Evolutionary conservation across 306 rosid genomes (phyloP).

Genomic region (Lotus japonicus): DNA sequence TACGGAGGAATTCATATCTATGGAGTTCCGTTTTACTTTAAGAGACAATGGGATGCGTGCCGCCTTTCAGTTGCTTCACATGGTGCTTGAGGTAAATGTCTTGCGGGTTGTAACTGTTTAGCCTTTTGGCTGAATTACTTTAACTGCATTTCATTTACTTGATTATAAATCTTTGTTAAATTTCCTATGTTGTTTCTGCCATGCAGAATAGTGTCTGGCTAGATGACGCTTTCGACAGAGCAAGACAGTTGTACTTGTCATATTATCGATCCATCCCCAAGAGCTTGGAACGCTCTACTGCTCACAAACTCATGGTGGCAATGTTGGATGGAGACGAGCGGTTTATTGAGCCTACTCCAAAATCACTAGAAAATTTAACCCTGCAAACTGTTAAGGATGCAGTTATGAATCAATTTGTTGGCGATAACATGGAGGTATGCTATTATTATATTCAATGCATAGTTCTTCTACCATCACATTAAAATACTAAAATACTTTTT

Average conservation of each 20-base stretch:
- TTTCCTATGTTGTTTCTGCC: slow-evolving; percentile 27
- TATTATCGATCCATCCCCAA: slow-evolving; percentile 96
- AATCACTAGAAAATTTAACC: slow-evolving; percentile 69
- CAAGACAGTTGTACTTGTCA: slow-evolving; percentile 84
- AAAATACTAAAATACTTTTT: slow-evolving; percentile 12
- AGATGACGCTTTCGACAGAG: slow-evolving; percentile 97
- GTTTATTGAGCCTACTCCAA: slow-evolving; percentile 94
- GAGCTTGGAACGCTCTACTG: slow-evolving; percentile 99
- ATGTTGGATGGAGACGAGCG: slow-evolving; percentile 96
- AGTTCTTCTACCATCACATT: slow-evolving; percentile 9
- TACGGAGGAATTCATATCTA: slow-evolving; percentile 91
- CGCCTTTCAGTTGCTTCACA: slow-evolving; percentile 97
- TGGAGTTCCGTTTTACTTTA: slow-evolving; percentile 98
- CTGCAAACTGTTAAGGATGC: slow-evolving; percentile 86
- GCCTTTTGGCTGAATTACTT: background rate
- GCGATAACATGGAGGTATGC: slow-evolving; percentile 94
- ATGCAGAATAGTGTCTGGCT: slow-evolving; percentile 98
- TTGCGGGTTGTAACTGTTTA: background rate
- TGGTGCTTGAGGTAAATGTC: slow-evolving; percentile 88
- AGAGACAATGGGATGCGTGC: slow-evolving; percentile 97
- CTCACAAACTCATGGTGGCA: slow-evolving; percentile 98
- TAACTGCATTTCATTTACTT: background rate
- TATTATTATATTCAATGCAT: slow-evolving; percentile 4
- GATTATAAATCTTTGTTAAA: background rate
- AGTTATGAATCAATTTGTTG: slow-evolving; percentile 89